Evolutionary conservation across 176 grass and related monocot species (phyloP), one percentile per base, ranked within the genome.

Genomic region (Juncus effusus): DNA sequence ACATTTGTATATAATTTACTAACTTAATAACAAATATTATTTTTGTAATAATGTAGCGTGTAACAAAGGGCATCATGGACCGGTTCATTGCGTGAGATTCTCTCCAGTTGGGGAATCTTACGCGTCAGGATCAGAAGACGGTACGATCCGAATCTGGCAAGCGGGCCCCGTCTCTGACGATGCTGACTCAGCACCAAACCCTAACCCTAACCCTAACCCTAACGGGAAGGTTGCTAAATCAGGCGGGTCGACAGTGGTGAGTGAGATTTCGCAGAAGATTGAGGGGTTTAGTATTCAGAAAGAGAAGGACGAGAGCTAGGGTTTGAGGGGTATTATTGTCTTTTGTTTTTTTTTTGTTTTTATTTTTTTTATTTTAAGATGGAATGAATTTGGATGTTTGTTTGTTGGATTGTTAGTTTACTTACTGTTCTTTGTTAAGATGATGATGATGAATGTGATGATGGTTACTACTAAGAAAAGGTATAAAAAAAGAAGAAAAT

Each of bases 11-110:
- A 28, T 28, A 28, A 28, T 28, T 28, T 28, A 28, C 19, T 47
- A 47, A 47, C 4, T 1, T 47, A 47, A 47, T 47, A 47, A 47
- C 9, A 47, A 47, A 47, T 47, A 28, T 47, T 47, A 47, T 9
- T 47, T 28, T 28, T 28, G 36, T 52, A 51, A n/a, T 8, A 15
- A 52, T 59, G 69, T 80, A 99, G 94, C 78, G 14, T 99, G 85
- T 80, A 93, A 99, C 76, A 99, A 99, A 75, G 94, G 94, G 2
- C 94, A 99, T 60, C 94, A 99, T 60, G 94, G 94, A 4, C 94
- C 94, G 19, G 89, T 99, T 16, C 94, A 99, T 64, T 99, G 94
- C 37, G 89, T 99, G 50, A 82, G 94, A 19, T 94, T 99, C 3
- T 85, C 94, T 11, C 94, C 94, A 63, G 75, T 74, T 19, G 85